Conservation (phyloP, 495 filamentous ascomycete genomes). For the Tuber brumale region DNA sequence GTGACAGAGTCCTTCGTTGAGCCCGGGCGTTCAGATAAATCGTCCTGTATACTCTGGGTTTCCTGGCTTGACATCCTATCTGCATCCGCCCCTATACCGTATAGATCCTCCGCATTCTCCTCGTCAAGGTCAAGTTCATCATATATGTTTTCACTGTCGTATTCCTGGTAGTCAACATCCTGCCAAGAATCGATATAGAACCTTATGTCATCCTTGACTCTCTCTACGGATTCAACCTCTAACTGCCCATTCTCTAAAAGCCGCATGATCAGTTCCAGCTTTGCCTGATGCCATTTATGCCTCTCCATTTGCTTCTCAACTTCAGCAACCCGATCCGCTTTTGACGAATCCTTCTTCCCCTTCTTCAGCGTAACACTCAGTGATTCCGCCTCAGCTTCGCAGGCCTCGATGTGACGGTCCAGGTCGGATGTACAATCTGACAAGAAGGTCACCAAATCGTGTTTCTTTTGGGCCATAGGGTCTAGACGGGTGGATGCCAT, state of each 20-base stretch:
- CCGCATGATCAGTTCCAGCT: constrained; percentile 82
- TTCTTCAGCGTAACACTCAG: constrained; percentile 88
- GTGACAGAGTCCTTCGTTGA: constrained; percentile 48
- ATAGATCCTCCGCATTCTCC: constrained; percentile 67
- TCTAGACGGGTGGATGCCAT: constrained; percentile 85
- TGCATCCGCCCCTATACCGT: constrained; percentile 72
- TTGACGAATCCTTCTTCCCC: constrained; percentile 73
- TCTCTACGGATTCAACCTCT: constrained; percentile 74
- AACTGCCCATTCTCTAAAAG: constrained; percentile 87
- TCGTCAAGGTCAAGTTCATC: constrained; percentile 89
- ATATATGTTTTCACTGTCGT: constrained; percentile 84
- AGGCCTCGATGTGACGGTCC: constrained; percentile 80
- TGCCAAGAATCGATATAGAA: constrained; percentile 92
- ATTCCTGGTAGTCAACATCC: constrained; percentile 80
- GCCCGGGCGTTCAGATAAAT: constrained; percentile 62
- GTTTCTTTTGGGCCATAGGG: constrained; percentile 88
- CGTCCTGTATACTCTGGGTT: constrained; percentile 84
- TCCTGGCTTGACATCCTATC: constrained; percentile 93
- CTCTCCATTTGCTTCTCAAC: constrained; percentile 77
- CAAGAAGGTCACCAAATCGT: constrained; percentile 77
- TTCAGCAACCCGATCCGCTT: constrained; percentile 78
- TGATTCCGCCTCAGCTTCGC: constrained; percentile 84
- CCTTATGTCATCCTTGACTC: constrained; percentile 81
- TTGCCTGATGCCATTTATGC: constrained; percentile 93
- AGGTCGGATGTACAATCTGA: constrained; percentile 84